Evolutionary conservation across 169 alveolate genomes (phyloP), one percentile per base, ranked within the genome.

Genomic region (Eimeria acervulina): DNA sequence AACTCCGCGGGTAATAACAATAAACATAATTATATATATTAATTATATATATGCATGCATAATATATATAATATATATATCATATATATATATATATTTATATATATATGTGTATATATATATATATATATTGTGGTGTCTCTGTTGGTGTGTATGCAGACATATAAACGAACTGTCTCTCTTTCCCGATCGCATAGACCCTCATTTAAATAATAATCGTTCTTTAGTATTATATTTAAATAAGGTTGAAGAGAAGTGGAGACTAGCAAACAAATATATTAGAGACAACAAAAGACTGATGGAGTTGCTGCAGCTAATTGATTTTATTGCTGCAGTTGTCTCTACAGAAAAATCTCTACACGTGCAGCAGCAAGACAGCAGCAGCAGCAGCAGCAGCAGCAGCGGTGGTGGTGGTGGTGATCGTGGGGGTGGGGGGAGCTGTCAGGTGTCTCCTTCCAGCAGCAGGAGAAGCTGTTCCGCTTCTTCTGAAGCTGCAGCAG

Each of bases 141-240:
- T n/a, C n/a, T n/a, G n/a, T n/a, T n/a, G n/a, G n/a, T n/a, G n/a
- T n/a, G n/a, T n/a, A n/a, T 21, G n/a, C 74, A 95, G 96, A 68
- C 95, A 95, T 61, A 84, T 95, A 17, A 70, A 6, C 38, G 95
- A 70, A 80, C 91, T 95, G 40, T 23, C 51, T 7, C 87, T 85
- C 88, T 72, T 95, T 5, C 96, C 96, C 36, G 96, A 95, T 63
- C 55, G 94, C 44, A 72, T 95, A 2, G 96, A 95, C 68, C 96
- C 96, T 3, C 96, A 95, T 76, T 55, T 95, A 15, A 33, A 80
- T 40, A 95, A 95, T 83, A 95, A 95, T 63, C 52, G 28, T 10
- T 15, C 42, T 4, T 51, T 95, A 21, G 96, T 95, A 7, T 31
- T 51, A 19, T 92, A 87, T 78, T 68, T 95, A 12, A 87, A 36